phyloP scores from a whole-genome alignment of 2,329 filamentous ascomycete species.

The Calycina marina region DNA sequence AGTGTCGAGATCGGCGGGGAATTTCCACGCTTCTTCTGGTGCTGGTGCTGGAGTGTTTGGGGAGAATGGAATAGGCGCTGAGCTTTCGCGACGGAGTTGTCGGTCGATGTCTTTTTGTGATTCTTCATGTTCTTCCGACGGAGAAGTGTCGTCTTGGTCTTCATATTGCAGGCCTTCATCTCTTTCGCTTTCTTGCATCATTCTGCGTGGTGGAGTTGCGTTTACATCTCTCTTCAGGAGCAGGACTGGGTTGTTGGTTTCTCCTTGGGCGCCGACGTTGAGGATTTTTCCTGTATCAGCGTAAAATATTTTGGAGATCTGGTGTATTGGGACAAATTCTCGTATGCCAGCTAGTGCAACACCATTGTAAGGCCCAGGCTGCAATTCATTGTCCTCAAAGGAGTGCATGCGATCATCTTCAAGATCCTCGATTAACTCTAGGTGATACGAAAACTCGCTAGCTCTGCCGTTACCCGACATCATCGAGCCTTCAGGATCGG shows the following conservation, averaged over 20 bases:
- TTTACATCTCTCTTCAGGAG: conserved; percentile 53
- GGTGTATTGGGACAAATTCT: conserved; percentile 53
- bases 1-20: conserved; percentile 53
- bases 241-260: conserved; percentile 52
- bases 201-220: conserved; percentile 49
- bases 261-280: conserved; percentile 52
- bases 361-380: conserved; percentile 41
- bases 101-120: conserved; percentile 22
- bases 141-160: conserved; percentile 7
- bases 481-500: conserved; percentile 24
- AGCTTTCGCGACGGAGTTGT: conserved; percentile 21
- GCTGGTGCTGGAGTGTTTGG: conserved; percentile 1
- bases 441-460: conserved; percentile 52
- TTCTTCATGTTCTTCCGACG: conserved; percentile 13
- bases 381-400: conserved; percentile 42
- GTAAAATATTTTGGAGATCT: conserved; percentile 66
- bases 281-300: conserved; percentile 63
- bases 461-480: conserved; percentile 13
- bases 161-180: conserved; percentile 8
- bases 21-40: conserved; percentile 25
- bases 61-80: conserved; percentile 7
- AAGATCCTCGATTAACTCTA: conserved; percentile 55
- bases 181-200: conserved; percentile 34
- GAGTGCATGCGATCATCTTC: conserved; percentile 56
- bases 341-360: conserved; percentile 47